Evolutionary conservation across 2,329 filamentous ascomycete genomes (phyloP).

Genomic region (Ceratocystis diversiconidia): DNA sequence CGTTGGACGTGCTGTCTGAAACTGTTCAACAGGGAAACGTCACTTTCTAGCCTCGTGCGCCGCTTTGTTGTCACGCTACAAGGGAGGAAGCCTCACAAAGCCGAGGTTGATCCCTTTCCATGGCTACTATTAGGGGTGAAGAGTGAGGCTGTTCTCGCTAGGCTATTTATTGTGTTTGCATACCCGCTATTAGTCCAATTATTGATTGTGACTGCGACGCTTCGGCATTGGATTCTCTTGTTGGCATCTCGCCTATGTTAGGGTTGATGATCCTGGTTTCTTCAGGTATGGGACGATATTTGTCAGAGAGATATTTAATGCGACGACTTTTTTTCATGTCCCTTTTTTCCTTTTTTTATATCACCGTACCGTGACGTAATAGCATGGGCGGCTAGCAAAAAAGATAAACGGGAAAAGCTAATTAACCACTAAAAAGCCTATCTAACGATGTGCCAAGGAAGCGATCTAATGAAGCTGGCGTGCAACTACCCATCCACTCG

Average conservation of each 20-base stretch:
- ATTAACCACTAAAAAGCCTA: no score
- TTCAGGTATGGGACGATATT: no score
- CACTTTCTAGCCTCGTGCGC: not conserved
- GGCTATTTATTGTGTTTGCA: not conserved
- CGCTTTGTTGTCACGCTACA: not conserved
- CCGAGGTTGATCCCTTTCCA: not conserved
- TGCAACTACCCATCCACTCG: not conserved
- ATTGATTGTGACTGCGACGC: not conserved
- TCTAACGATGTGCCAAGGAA: not conserved
- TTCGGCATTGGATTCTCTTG: not conserved
- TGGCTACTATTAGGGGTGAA: no score
- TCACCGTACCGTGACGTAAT: no score
- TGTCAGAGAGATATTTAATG: no score
- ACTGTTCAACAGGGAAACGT: not conserved
- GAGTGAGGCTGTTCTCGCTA: not conserved
- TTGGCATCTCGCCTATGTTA: not conserved
- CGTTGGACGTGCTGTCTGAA: not conserved
- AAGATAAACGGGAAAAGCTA: no score
- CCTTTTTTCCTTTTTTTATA: no score
- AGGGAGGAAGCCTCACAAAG: not conserved
- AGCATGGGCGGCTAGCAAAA: no score
- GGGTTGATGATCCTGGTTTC: no score
- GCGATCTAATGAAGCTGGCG: not conserved
- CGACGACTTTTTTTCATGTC: no score
- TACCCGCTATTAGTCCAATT: not conserved